phyloP scores from a whole-genome alignment of 139 green algal genomes.

The Chlorella sorokiniana region DNA sequence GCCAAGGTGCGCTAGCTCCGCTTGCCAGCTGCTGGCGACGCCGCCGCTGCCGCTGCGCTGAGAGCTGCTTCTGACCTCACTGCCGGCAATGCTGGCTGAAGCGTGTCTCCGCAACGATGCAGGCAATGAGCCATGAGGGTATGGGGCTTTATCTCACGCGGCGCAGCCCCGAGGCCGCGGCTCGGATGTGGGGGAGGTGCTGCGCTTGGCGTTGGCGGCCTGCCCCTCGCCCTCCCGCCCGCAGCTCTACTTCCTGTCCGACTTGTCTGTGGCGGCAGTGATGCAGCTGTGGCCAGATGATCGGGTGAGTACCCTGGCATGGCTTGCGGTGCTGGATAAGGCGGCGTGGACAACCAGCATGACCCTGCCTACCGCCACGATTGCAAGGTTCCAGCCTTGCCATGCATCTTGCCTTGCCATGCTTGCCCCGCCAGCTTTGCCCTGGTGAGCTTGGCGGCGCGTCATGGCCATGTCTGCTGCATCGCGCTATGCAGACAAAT shows the following conservation, averaged over 20 bases:
- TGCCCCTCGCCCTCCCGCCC: not conserved
- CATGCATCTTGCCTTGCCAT: no score
- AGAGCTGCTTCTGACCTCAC: not conserved
- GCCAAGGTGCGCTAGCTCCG: not conserved
- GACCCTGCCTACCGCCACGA: no score
- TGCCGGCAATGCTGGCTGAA: not conserved
- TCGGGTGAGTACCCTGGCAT: not conserved
- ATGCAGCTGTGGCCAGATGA: conserved; percentile 23
- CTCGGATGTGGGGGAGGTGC: conserved; percentile 15
- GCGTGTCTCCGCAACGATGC: not conserved
- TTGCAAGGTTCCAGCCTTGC: no score
- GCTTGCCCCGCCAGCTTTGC: no score
- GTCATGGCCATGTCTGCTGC: not conserved
- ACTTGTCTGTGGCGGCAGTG: not conserved
- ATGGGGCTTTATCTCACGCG: conserved; percentile 11
- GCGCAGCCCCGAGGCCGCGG: not conserved
- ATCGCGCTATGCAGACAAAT: not conserved
- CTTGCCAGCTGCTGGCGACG: not conserved
- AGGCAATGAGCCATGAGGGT: conserved; percentile 7
- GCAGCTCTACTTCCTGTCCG: not conserved
- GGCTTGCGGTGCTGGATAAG: not conserved
- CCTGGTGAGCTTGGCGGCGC: no score
- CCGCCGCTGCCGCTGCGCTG: not conserved
- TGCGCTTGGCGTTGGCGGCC: conserved; percentile 1
- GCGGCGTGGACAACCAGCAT: not conserved